phyloP scores from a whole-genome alignment of 257 asterid species.

The Primulina huaijiensis region DNA sequence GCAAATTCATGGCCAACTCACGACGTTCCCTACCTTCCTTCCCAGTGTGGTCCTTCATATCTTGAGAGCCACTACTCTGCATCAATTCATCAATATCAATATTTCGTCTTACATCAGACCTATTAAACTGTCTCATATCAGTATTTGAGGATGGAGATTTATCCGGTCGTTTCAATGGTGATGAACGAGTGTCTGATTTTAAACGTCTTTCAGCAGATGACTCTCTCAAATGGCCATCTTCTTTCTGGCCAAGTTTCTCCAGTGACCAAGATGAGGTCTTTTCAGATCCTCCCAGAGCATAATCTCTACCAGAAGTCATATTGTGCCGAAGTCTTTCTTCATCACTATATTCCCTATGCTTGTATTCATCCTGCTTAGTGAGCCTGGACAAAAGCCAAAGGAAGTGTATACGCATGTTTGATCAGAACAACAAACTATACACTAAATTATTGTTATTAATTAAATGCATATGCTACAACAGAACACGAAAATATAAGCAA shows the following conservation, averaged over 20 bases:
- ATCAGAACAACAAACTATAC: neutral
- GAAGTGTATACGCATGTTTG: neutral
- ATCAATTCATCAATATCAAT: constrained; percentile 64
- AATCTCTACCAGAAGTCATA: constrained; percentile 53
- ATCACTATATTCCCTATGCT: constrained; percentile 64
- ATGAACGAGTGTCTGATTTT: constrained; percentile 60
- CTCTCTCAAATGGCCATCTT: constrained; percentile 55
- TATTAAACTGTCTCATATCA: constrained; percentile 56
- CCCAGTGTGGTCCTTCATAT: constrained; percentile 49
- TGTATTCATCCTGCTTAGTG: constrained; percentile 77
- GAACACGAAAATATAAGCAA: neutral
- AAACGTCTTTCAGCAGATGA: constrained; percentile 56
- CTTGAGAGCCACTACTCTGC: constrained; percentile 68
- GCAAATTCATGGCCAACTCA: constrained; percentile 45
- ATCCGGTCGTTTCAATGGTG: constrained; percentile 59
- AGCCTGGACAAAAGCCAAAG: constrained; percentile 43
- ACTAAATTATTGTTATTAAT: constrained; percentile 8
- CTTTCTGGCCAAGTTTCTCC: constrained; percentile 66
- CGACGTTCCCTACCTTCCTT: constrained; percentile 67
- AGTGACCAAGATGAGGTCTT: constrained; percentile 55
- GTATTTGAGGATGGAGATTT: constrained; percentile 73
- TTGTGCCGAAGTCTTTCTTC: constrained; percentile 72
- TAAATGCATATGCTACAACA: constrained; percentile 4
- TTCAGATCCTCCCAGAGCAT: constrained; percentile 48
- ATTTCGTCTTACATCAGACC: constrained; percentile 63